Evolutionary conservation across 371 early-diverging fungal species (phyloP).

Genomic region (Vairimorpha necatrix): DNA sequence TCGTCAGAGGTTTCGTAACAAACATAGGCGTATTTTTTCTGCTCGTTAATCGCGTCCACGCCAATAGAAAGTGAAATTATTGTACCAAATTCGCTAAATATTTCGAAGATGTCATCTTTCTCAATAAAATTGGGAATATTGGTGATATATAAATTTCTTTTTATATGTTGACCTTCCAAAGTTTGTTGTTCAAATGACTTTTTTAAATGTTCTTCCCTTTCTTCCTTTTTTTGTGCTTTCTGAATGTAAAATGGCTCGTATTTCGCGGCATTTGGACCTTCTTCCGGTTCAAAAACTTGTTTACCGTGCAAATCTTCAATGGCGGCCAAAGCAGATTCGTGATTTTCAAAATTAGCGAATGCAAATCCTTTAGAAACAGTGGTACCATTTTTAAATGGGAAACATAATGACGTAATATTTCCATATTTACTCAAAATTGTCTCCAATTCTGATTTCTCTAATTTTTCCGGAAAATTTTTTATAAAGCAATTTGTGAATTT

Average conservation of each 20-base stretch:
- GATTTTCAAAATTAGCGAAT: conserved; percentile 92
- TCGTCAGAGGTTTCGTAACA: conserved; percentile 60
- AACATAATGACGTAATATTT: conserved; percentile 57
- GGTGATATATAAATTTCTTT: conserved; percentile 90
- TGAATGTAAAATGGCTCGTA: conserved; percentile 85
- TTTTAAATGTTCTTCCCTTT: conserved; percentile 90
- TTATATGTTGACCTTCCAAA: conserved; percentile 41
- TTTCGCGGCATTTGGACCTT: conserved; percentile 68
- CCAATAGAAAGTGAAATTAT: conserved; percentile 54
- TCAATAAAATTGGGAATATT: conserved; percentile 76
- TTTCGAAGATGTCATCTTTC: conserved; percentile 72
- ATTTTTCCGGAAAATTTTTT: conserved; percentile 61
- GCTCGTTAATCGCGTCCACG: conserved; percentile 25
- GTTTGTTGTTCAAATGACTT: conserved; percentile 60
- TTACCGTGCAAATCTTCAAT: conserved; percentile 94
- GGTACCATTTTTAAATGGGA: conserved; percentile 67
- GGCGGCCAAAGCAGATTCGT: conserved; percentile 84
- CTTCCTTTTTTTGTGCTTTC: conserved; percentile 93
- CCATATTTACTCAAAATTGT: conserved; percentile 57
- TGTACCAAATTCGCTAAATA: conserved; percentile 77
- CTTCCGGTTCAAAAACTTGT: conserved; percentile 71
- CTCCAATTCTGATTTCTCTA: conserved; percentile 49
- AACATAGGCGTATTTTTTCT: conserved; percentile 60
- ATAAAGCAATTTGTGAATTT: conserved; percentile 64
- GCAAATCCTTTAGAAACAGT: conserved; percentile 81